Base-by-base conservation (phyloP, 345 rosid genomes). In the Salix caprea region DNA sequence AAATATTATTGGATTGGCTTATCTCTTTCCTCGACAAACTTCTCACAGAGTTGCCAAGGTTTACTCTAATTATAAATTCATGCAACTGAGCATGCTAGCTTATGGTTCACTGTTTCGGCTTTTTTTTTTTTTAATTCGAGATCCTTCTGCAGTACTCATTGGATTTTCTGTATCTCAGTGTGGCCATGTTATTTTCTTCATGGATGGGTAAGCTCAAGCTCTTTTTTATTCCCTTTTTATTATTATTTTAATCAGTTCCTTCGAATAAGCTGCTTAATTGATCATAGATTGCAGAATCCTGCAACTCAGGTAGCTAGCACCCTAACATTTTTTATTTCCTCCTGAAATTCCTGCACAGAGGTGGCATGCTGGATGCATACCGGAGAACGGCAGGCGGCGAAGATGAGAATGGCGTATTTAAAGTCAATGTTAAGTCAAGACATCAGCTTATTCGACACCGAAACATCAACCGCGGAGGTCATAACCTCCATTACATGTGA, bases 301-400 rank as follows among this genome's bases (percentile, higher is more conserved):
- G 44, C 12, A 40, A 46, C 50, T 14, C 50, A 13, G 44, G 13
- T 40, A 40, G 12, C 44, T 10, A 10, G 1, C 30, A 15, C 28
- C 10, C 11, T 24, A 4, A n/a, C 66, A 11, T 62, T 62, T 62
- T 13, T 46, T 12, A 12, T 46, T 46, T 46, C 50, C 50, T 46
- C 50, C 50, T 46, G 50, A 46, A 46, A 46, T 11, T 46, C 50
- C 16, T 46, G 5, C 18, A 30, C 32, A 94, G 98, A 94, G 96
- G 97, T 94, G 72, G 90, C 89, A 42, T 94, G 97, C 77, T 94
- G 98, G 98, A 92, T 92, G 96, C 87, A 90, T 70, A 90, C 91
- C 1, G 98, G 98, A 42, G 98, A 94, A 65, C 81, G 98, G 73
- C 98, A 91, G 52, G 98, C 91, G 1, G 92, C 92, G 2, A 89